Evolutionary conservation across 2,329 filamentous ascomycete genomes (phyloP).

Genomic region (Talaromyces sp.): DNA sequence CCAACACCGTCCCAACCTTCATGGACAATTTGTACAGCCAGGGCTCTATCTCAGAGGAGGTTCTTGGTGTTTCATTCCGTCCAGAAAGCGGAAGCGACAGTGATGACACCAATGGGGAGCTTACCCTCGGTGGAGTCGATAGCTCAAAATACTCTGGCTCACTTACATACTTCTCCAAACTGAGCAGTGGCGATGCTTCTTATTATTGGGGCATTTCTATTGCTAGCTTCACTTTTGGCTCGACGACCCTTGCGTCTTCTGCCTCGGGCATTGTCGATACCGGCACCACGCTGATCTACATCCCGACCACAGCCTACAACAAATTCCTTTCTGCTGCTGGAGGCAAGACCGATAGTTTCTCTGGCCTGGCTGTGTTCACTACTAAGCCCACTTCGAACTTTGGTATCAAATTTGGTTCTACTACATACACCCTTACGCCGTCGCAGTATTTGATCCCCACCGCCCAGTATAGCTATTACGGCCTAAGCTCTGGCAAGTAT

Average conservation of each 20-base stretch:
- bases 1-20: constrained; percentile 14
- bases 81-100: constrained; percentile 14
- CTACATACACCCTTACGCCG: constrained; percentile 10
- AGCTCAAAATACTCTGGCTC: constrained; percentile 13
- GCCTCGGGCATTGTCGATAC: constrained; percentile 13
- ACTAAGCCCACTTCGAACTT: constrained; percentile 14
- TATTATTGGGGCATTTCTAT: constrained; percentile 14
- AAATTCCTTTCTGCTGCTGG: constrained; percentile 12
- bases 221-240: constrained; percentile 9
- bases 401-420: constrained; percentile 12
- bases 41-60: constrained; percentile 5
- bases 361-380: constrained; percentile 9
- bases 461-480: constrained; percentile 11
- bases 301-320: constrained; percentile 10
- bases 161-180: constrained; percentile 5
- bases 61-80: constrained; percentile 12
- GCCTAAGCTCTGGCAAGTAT: constrained; percentile 9
- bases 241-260: constrained; percentile 10
- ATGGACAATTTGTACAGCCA: constrained; percentile 15
- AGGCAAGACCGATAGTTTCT: constrained; percentile 1
- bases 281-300: constrained; percentile 16
- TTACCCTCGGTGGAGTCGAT: constrained; percentile 10
- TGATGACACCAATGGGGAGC: constrained; percentile 15
- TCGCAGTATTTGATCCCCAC: constrained; percentile 11
- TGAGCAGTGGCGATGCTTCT: constrained; percentile 4